Conservation (phyloP, 2,329 filamentous ascomycete species). For the Epichloe brachyelytri region DNA sequence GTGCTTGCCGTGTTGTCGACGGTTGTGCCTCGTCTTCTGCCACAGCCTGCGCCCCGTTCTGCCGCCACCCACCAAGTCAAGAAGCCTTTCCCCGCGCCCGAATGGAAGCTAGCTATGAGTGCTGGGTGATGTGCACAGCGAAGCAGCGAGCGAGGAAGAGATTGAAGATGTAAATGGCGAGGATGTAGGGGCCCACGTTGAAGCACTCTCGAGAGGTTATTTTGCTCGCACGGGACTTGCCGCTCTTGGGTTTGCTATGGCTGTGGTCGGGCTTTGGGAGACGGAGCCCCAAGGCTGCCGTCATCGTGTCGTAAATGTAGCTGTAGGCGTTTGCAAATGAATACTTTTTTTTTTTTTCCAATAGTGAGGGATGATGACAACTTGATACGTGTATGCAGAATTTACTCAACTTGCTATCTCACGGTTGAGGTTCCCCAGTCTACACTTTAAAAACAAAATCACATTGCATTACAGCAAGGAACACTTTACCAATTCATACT, state of each 20-base stretch:
- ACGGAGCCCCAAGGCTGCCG: constrained; percentile 31
- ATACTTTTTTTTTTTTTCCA: no score
- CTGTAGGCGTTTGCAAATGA: background rate
- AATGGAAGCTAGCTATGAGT: constrained; percentile 65
- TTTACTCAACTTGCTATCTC: background rate
- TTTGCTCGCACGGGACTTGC: constrained; percentile 40
- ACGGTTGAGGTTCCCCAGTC: background rate
- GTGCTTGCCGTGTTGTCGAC: constrained; percentile 52
- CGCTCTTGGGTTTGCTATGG: constrained; percentile 45
- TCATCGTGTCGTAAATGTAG: constrained; percentile 19
- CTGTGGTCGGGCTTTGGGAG: constrained; percentile 53
- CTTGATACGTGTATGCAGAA: background rate
- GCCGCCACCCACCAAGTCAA: constrained; percentile 14
- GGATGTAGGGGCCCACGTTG: constrained; percentile 44
- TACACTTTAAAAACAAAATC: background rate
- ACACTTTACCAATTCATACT: no score
- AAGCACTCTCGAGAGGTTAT: constrained; percentile 41
- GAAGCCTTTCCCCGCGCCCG: constrained; percentile 24
- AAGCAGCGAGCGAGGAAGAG: constrained; percentile 38
- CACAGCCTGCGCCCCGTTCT: constrained; percentile 19
- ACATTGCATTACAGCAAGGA: background rate
- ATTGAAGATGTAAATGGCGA: constrained; percentile 45
- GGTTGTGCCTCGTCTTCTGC: constrained; percentile 35
- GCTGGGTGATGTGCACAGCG: constrained; percentile 39
- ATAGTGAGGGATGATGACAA: background rate